Conservation (phyloP, 1,284 basidiomycete species). For the Pseudomicrostroma phylloplanum region DNA sequence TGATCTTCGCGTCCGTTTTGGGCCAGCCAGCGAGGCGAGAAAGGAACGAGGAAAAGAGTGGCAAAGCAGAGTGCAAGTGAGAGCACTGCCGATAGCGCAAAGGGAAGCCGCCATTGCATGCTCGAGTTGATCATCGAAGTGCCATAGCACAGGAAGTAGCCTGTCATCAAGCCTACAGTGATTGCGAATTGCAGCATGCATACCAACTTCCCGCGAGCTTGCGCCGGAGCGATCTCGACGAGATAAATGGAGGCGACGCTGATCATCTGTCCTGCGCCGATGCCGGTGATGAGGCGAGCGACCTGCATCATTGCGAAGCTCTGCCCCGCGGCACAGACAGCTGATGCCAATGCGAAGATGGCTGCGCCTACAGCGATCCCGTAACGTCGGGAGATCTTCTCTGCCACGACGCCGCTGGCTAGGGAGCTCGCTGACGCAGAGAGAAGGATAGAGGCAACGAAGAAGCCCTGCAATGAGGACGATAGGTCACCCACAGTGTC, state of each 20-base stretch:
- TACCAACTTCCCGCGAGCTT: constrained; percentile 9
- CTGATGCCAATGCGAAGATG: constrained; percentile 8
- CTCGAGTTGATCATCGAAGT: constrained; percentile 5
- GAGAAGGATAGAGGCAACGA: constrained; percentile 13
- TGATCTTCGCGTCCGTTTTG: constrained; percentile 4
- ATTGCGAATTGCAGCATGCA: constrained; percentile 10
- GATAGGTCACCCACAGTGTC: constrained; percentile 8
- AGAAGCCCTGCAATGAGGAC: constrained; percentile 10
- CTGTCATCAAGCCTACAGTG: constrained; percentile 11
- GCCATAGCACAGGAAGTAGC: constrained; percentile 13
- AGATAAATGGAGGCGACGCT: constrained; percentile 10
- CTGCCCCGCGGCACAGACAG: constrained; percentile 6
- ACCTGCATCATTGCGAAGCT: constrained; percentile 1
- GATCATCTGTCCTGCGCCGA: constrained; percentile 11
- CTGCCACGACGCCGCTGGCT: constrained; percentile 10
- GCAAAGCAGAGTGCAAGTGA: constrained; percentile 4
- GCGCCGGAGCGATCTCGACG: constrained; percentile 8
- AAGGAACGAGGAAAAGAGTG: constrained; percentile 7
- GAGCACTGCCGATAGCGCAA: constrained; percentile 7
- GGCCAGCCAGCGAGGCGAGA: constrained; percentile 13
- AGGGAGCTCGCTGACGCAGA: constrained; percentile 11
- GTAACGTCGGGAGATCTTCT: constrained; percentile 14
- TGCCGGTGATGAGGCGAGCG: constrained; percentile 11
- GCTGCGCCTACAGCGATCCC: constrained; percentile 9
- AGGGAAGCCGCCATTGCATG: constrained; percentile 10